These are phyloP conservation scores for Silene uniflora DNA, from an alignment of 148 eudicot genomes.

Conservation along the genomic window DNA sequence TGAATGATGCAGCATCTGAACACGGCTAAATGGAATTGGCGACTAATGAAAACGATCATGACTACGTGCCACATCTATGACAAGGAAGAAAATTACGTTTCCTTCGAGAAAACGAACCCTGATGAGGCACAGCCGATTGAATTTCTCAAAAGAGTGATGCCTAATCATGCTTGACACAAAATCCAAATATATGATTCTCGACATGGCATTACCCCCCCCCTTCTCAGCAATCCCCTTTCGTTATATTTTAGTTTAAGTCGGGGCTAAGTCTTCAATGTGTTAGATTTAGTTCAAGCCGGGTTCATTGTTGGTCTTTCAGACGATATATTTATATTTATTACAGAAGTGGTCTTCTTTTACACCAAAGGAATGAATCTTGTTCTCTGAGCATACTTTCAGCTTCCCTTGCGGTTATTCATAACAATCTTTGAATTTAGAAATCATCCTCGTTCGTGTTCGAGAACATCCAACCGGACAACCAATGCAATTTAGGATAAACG, in stretches of 20 bases:
- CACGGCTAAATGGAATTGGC: constrained; percentile 97
- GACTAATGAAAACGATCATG: constrained; percentile 83
- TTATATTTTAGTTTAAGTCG: not conserved
- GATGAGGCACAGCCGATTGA: constrained; percentile 73
- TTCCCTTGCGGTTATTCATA: not conserved
- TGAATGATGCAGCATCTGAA: constrained; percentile 61
- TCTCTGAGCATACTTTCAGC: not conserved
- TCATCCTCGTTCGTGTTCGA: too few relatives aligned
- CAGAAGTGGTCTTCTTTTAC: not conserved
- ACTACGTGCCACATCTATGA: constrained; percentile 77
- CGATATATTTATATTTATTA: not conserved
- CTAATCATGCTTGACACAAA: constrained; percentile 54
- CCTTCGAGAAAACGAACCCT: constrained; percentile 67
- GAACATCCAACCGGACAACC: too few relatives aligned
- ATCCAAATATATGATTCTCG: not conserved
- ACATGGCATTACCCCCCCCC: not conserved
- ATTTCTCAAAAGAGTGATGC: constrained; percentile 74
- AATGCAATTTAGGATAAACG: too few relatives aligned
- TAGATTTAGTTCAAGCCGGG: not conserved
- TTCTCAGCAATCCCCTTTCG: not conserved
- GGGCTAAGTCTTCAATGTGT: not conserved
- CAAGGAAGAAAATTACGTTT: constrained; percentile 59
- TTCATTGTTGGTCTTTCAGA: not conserved
- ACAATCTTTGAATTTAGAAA: not conserved
- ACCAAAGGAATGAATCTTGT: not conserved